phyloP scores from a whole-genome alignment of 2,329 filamentous ascomycete species.

The Aspergillus transmontanensis region DNA sequence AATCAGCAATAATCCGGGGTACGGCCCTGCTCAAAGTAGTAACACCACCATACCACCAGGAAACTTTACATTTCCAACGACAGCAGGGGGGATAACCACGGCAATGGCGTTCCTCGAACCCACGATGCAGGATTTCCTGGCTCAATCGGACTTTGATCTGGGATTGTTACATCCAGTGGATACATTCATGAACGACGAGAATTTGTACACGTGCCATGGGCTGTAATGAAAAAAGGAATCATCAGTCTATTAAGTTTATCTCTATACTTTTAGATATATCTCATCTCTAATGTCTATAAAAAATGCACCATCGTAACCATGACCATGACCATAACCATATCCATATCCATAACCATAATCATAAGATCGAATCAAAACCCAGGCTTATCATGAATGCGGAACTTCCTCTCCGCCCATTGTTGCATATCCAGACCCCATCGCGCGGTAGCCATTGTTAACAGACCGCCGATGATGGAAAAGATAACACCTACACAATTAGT shows the following conservation, averaged over 20 bases:
- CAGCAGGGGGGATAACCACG: conserved; percentile 35
- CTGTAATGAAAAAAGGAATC: conserved; percentile 13
- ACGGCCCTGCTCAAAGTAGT: neutral
- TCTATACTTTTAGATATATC: neutral
- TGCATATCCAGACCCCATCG: conserved; percentile 39
- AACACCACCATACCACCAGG: neutral
- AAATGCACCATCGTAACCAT: neutral
- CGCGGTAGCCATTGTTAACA: conserved; percentile 31
- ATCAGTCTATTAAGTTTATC: neutral
- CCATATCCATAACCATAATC: neutral
- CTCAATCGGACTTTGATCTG: conserved; percentile 41
- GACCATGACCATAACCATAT: neutral
- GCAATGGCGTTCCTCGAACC: conserved; percentile 43
- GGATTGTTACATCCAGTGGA: conserved; percentile 39
- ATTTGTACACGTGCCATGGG: conserved; percentile 33
- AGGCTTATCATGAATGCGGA: conserved; percentile 22
- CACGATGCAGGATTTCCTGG: conserved; percentile 43
- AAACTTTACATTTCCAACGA: conserved; percentile 8
- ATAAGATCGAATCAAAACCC: conserved; percentile 6
- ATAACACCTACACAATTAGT: conserved; percentile 25
- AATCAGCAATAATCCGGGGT: neutral
- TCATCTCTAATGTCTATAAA: conserved; percentile 3
- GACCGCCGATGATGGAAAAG: conserved; percentile 31
- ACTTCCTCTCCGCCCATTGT: conserved; percentile 32
- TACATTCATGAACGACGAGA: conserved; percentile 38